Evolutionary conservation across 2,329 filamentous ascomycete species (phyloP).

Genomic region (Fusarium fracticaudum): DNA sequence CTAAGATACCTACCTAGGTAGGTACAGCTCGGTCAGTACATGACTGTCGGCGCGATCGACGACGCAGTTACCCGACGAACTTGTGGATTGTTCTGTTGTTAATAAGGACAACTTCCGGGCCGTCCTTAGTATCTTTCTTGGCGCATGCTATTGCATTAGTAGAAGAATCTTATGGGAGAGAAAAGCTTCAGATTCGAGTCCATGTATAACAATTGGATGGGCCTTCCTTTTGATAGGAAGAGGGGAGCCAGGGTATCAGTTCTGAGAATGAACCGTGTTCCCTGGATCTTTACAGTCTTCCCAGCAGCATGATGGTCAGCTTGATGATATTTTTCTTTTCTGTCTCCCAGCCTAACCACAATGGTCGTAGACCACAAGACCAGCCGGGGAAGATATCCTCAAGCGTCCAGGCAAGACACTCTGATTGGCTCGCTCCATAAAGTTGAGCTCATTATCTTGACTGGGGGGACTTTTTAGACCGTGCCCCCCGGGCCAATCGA

Average conservation of each 20-base stretch:
- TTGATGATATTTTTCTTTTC: conserved; percentile 11
- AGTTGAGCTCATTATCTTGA: background rate
- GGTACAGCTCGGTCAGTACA: background rate
- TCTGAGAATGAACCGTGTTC: conserved; percentile 16
- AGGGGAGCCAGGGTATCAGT: conserved; percentile 3
- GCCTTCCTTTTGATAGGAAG: background rate
- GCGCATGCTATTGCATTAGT: conserved; percentile 19
- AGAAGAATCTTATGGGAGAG: background rate
- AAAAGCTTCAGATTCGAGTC: background rate
- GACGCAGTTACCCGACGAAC: conserved; percentile 35
- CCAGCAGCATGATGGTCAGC: background rate
- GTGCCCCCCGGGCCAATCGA: conserved; percentile 12
- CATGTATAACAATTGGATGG: conserved; percentile 39
- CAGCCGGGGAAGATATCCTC: conserved; percentile 26
- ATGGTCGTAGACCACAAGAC: background rate
- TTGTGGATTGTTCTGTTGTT: conserved; percentile 23
- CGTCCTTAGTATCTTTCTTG: conserved; percentile 1
- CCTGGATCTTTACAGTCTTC: conserved; percentile 8
- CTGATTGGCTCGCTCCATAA: conserved; percentile 12
- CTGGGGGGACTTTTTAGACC: conserved; percentile 14
- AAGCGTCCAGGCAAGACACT: conserved; percentile 15
- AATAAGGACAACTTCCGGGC: background rate
- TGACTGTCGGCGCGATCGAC: conserved; percentile 17
- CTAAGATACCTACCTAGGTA: background rate
- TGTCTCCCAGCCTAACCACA: background rate